Base-by-base conservation (phyloP, 768 basidiomycete species). In the Pulveroboletus ravenelii region DNA sequence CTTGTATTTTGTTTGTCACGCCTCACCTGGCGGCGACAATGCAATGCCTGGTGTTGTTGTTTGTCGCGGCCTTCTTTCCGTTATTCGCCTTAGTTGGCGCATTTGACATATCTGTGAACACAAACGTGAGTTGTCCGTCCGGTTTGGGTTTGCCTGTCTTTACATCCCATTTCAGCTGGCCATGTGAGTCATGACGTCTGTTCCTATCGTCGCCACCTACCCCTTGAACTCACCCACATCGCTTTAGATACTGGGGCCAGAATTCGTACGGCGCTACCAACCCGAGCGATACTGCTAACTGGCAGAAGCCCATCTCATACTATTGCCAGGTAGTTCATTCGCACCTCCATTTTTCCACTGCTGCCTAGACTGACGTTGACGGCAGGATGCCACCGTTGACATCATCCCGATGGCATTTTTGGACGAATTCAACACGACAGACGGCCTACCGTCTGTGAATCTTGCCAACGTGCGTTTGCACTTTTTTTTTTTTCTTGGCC, bases 391-490 rank as follows among this genome's bases (percentile, higher is more conserved):
- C 58, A 68, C 74, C 8, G 79, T 84, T 38, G 71, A 85, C 54
- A 77, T 70, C 12, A 69, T 86, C 47, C 84, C 84, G 0, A 53
- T 87, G 39, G 82, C 84, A 4, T 86, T 85, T 62, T 47, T 87
- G 37, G 68, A 81, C 55, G 70, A 74, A 38, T 86, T 81, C 68
- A 81, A 80, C 63, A 74, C 74, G 14, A 70, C 74, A 5, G 84
- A 80, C 3, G 80, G 77, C 23, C 56, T 78, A 1, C 85, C 85
- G 3, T 77, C 78, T 32, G 67, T 87, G 48, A 73, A 87, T 64
- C 62, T 87, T 29, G 75, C 82, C 10, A 84, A 84, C 59, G 84
- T 79, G 47, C 55, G 70, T 32, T 27, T 8, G 15, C 13, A 23
- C 20, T 3, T 8, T 17, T 41, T 3, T 8, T 17, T 41, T 7